Base-by-base conservation (phyloP, 2,329 filamentous ascomycete species). In the Sclerotiophoma versabilis region DNA sequence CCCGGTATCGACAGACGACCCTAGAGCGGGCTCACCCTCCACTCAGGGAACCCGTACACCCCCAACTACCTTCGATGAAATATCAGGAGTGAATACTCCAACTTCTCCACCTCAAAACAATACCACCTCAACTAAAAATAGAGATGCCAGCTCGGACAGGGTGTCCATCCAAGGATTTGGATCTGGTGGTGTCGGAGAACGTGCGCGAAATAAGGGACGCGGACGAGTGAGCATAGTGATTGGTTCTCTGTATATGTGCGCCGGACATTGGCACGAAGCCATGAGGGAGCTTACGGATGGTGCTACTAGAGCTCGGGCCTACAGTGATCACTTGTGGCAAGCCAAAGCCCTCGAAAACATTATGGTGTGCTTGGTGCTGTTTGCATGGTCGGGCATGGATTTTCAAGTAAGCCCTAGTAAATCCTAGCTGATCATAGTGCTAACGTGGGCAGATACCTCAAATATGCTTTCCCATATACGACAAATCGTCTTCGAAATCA, bases 321-420 rank as follows among this genome's bases (percentile, higher is more conserved):
- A 90, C 54, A 93, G 92, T 65, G 95, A 99, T 75, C 91, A 96
- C 75, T 75, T 98, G n/a, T 99, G 95, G 93, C 92, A 97, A 76
- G 95, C 91, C 15, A 98, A 98, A 76, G 93, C 92, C 1, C 81
- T 99, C 17, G 96, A 99, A 71, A 87, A 93, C 23, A 91, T 96
- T 56, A 79, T 95, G 39, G 82, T 96, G 22, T 92, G 89, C 68
- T 82, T 98, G 62, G 71, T 98, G 33, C 84, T 98, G 65, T 86
- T 96, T 58, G 90, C 87, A 25, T 96, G 92, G 90, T 85, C 88
- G 29, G 89, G 88, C 4, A 81, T 93, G 66, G 90, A 95, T 68
- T 98, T 98, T 65, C 84, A 88, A 65, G 83, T 95, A 59, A 72
- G 79, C 64, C 36, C 15, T 10, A n/a, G n/a, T 1, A 6, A 4